These are phyloP conservation scores for Cenchrus americanus DNA, from an alignment of 176 grass and related monocot genomes.

Conservation along the genomic window DNA sequence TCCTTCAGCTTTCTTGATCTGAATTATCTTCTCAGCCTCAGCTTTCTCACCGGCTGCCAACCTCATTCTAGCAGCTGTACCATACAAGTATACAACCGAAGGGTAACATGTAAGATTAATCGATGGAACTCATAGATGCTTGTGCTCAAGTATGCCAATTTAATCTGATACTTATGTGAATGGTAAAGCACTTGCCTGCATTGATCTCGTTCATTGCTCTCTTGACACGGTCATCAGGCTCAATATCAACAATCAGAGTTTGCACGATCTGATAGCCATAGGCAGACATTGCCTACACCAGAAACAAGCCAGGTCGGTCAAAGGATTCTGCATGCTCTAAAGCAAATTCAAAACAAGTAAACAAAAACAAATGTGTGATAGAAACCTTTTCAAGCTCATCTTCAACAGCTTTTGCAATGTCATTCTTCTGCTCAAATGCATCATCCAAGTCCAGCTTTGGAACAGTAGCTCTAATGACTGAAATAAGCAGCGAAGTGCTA, in stretches of 20 bases:
- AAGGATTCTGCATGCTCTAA: constrained; percentile 18
- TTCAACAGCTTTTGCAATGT: constrained; percentile 69
- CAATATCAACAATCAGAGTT: constrained; percentile 66
- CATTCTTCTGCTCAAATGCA: constrained; percentile 71
- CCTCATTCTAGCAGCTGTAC: constrained; percentile 68
- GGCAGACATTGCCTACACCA: constrained; percentile 60
- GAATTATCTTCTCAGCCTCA: constrained; percentile 68
- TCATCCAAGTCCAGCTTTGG: constrained; percentile 64
- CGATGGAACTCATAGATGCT: neutral
- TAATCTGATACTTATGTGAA: constrained; percentile 9
- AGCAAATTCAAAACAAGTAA: neutral
- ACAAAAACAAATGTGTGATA: neutral
- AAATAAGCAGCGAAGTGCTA: neutral
- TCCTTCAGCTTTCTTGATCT: constrained; percentile 67
- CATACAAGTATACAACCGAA: constrained; percentile 2
- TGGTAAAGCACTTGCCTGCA: constrained; percentile 42
- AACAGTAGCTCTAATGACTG: constrained; percentile 70
- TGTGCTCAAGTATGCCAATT: neutral
- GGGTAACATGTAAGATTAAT: neutral
- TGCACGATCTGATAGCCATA: constrained; percentile 77
- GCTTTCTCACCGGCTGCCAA: constrained; percentile 63
- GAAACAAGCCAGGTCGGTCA: constrained; percentile 19
- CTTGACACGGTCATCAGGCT: constrained; percentile 68
- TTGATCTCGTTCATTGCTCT: constrained; percentile 74
- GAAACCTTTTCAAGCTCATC: constrained; percentile 73